Conservation (phyloP, 2,329 filamentous ascomycete species). For the Xylaria sp. region DNA sequence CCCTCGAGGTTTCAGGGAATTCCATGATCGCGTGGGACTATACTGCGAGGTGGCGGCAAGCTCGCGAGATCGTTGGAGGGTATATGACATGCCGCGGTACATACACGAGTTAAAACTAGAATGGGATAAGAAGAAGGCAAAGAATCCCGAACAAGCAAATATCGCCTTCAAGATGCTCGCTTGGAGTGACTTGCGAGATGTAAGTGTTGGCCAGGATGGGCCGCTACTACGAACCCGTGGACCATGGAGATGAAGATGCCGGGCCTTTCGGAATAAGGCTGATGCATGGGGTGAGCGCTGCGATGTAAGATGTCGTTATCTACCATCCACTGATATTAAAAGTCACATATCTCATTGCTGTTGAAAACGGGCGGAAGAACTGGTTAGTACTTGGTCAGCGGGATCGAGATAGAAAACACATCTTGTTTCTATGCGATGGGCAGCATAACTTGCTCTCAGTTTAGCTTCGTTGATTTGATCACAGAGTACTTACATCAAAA, state of each 20-base stretch:
- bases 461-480: no score
- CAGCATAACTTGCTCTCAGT: background rate
- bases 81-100: no score
- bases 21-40: conserved; percentile 22
- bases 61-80: no score
- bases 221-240: background rate
- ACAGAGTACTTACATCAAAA: no score
- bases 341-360: no score
- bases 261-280: no score
- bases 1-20: conserved; percentile 23
- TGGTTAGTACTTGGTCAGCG: no score
- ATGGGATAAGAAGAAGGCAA: background rate
- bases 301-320: background rate
- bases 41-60: conserved; percentile 38
- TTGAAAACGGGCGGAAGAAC: no score
- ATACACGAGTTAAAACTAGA: background rate
- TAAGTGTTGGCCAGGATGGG: background rate
- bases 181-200: background rate
- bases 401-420: no score
- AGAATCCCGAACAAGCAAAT: background rate
- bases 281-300: no score
- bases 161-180: background rate
- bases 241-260: background rate
- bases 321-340: no score
- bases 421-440: background rate